Evolutionary conservation across 768 basidiomycete species (phyloP).

Genomic region (Wakefieldia striispora): DNA sequence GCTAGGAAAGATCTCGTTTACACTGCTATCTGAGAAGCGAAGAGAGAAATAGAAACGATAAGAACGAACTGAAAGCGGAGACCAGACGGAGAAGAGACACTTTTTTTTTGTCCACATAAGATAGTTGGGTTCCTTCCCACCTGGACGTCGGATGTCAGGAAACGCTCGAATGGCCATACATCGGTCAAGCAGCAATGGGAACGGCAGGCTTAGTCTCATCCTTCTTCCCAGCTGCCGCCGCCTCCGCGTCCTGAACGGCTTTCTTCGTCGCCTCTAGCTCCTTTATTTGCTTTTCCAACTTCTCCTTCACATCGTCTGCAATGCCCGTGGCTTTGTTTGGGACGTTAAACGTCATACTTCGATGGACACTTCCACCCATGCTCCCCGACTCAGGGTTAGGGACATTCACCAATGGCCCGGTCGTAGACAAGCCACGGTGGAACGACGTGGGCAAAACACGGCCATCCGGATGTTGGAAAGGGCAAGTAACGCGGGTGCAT

Average conservation of each 20-base stretch:
- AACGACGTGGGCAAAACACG: constrained; percentile 77
- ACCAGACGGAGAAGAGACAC: constrained; percentile 11
- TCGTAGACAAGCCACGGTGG: constrained; percentile 70
- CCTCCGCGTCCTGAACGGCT: constrained; percentile 65
- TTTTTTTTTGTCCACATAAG: constrained; percentile 19
- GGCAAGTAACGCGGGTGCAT: constrained; percentile 84
- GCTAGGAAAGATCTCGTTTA: constrained; percentile 9
- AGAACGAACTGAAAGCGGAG: constrained; percentile 13
- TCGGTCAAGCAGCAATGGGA: constrained; percentile 34
- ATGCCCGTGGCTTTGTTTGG: constrained; percentile 22
- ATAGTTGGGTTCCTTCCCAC: constrained; percentile 12
- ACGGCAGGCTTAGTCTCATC: constrained; percentile 49
- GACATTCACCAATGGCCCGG: constrained; percentile 60
- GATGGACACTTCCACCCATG: constrained; percentile 66
- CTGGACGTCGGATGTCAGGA: not conserved
- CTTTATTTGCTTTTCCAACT: constrained; percentile 52
- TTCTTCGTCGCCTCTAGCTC: constrained; percentile 70
- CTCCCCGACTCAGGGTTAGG: constrained; percentile 62
- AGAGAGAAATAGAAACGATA: constrained; percentile 12
- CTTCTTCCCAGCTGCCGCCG: constrained; percentile 58
- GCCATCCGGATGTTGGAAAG: constrained; percentile 90
- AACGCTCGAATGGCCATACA: not conserved
- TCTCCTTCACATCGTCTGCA: constrained; percentile 43
- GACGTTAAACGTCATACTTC: constrained; percentile 68
- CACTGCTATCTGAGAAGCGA: constrained; percentile 8